Base-by-base conservation (phyloP, 495 filamentous ascomycete genomes). In the Penicillium ucsense region DNA sequence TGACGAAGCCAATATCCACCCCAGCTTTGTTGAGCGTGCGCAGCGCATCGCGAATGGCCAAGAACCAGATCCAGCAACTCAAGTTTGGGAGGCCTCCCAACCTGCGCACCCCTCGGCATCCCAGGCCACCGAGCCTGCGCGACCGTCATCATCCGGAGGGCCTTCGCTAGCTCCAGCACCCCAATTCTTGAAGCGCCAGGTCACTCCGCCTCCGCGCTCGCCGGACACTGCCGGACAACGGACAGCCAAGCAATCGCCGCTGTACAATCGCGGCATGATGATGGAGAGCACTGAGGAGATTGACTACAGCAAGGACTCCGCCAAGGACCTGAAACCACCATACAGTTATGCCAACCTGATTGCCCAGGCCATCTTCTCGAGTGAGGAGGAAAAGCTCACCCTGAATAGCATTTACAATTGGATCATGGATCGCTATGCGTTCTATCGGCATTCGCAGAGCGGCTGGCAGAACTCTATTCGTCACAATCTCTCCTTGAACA, bases 401-500 rank as follows among this genome's bases (percentile, higher is more conserved):
- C 68, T 98, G 43, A 81, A 80, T 55, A 88, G 82, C 47, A 98
- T 98, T 49, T 98, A 98, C 64, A 78, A 81, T 40, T 96, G 82
- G 71, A 97, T 98, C 57, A 88, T 78, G 64, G 79, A 81, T 1
- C 79, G 84, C 50, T 98, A 95, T 60, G 82, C 92, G 0, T 97
- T 89, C 62, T 98, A 95, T 63, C 74, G 92, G 36, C 76, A 86
- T 59, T 86, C 86, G 30, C 79, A 78, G 45, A 78, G 77, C 39
- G 90, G 92, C 44, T 97, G 92, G 92, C 94, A 95, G 84, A 98
- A 98, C 54, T 95, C 89, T 2, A 98, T 98, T 54, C 83, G 92
- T 3, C 92, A 98, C 54, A 97, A 97, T 54, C 66, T 98, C 12
- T 97, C 94, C 3, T 64, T 98, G 41, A 95, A 94, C 58, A 91